A percentile compares a stretch with the other conserved stretches of the same genome.
phyloP scores from a whole-genome alignment of 2,329 filamentous ascomycete species.

The Purpureocillium takamizusanense region DNA sequence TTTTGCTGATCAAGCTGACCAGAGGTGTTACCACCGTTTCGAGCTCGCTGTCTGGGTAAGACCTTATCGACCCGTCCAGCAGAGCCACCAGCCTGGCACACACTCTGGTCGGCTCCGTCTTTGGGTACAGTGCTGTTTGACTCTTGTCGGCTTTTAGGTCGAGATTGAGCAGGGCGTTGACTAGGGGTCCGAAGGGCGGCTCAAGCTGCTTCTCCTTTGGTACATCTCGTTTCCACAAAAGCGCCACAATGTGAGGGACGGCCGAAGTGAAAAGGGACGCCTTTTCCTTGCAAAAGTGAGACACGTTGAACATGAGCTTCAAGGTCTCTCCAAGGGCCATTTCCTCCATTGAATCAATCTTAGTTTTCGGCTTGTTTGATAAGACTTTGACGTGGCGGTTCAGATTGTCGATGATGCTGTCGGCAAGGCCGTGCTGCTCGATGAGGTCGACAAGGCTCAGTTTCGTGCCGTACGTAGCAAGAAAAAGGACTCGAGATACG shows the following conservation, averaged over 20 bases:
- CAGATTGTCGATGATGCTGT: constrained; percentile 62
- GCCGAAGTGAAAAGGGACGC: constrained; percentile 54
- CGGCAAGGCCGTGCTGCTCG: constrained; percentile 28
- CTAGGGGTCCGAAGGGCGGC: constrained; percentile 57
- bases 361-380: constrained; percentile 19
- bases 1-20: constrained; percentile 59
- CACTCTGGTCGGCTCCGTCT: constrained; percentile 47
- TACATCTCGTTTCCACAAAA: constrained; percentile 54
- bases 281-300: constrained; percentile 60
- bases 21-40: constrained; percentile 65
- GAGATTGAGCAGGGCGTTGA: constrained; percentile 77
- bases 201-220: constrained; percentile 60
- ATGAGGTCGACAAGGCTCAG: constrained; percentile 39
- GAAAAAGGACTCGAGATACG: constrained; percentile 33
- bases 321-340: constrained; percentile 77
- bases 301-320: constrained; percentile 84
- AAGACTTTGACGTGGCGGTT: constrained; percentile 52
- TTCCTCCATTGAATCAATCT: constrained; percentile 54
- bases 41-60: constrained; percentile 59
- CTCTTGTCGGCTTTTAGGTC: constrained; percentile 51
- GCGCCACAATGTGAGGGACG: constrained; percentile 59
- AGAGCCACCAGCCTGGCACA: constrained; percentile 60
- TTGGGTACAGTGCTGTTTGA: constrained; percentile 56
- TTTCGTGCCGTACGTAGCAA: constrained; percentile 39
- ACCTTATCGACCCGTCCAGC: constrained; percentile 55